phyloP scores from a whole-genome alignment of 108 stramenopile genomes.

The Asterionellopsis glacialis region DNA sequence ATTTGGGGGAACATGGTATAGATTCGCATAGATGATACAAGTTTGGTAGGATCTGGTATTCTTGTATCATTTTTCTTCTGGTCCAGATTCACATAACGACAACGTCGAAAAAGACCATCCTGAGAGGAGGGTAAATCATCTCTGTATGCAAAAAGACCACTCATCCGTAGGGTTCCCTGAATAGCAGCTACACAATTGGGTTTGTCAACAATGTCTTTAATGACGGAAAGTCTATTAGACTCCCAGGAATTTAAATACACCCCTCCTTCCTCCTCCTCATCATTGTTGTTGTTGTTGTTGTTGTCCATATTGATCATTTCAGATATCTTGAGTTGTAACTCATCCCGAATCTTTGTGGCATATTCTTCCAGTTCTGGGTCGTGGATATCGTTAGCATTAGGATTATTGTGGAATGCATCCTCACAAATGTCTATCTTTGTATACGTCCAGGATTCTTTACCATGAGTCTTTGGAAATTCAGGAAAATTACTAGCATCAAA shows the following conservation, averaged over 20 bases:
- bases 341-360: no score
- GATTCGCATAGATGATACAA: conserved; percentile 15
- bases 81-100: no score
- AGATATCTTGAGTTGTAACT: no score
- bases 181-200: conserved; percentile 29
- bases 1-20: conserved; percentile 41
- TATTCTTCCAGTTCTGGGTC: no score
- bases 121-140: no score
- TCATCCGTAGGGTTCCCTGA: conserved; percentile 34
- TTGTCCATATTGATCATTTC: no score
- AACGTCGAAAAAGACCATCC: no score
- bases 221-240: no score
- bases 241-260: no score
- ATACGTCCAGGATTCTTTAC: conserved; percentile 15
- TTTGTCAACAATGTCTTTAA: conserved; percentile 8
- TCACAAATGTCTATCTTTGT: conserved; percentile 12
- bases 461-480: conserved; percentile 17
- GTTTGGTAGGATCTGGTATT: not conserved
- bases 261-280: no score
- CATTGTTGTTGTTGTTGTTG: no score
- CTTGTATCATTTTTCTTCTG: no score
- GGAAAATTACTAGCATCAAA: conserved; percentile 25
- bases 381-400: not conserved
- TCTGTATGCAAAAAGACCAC: conserved; percentile 18
- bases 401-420: conserved; percentile 9